A percentile compares a stretch with the other conserved stretches of the same genome.
Evolutionary conservation across 495 filamentous ascomycete species (phyloP).

Genomic region (Podospora pseudoanserina): DNA sequence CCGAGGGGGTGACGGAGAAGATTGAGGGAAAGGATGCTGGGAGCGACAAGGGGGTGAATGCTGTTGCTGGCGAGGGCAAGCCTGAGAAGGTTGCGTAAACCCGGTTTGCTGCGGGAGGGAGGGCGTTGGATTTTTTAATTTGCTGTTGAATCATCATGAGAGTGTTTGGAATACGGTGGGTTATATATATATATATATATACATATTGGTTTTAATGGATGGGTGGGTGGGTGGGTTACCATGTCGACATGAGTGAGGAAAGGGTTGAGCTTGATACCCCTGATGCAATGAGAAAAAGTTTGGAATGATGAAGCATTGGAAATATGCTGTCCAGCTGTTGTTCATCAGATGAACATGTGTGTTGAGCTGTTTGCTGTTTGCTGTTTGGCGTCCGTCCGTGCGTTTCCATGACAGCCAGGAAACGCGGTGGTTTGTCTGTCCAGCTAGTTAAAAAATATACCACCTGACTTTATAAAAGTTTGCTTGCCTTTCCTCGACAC

Average conservation of each 20-base stretch:
- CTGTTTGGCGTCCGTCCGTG: too few species aligned
- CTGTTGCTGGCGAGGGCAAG: neutral
- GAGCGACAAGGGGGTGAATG: slow-evolving; percentile 11
- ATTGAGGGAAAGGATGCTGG: slow-evolving; percentile 12
- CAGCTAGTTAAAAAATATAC: too few species aligned
- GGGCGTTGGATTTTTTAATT: neutral
- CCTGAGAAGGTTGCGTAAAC: slow-evolving; percentile 11
- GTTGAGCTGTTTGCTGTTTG: too few species aligned
- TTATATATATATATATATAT: too few species aligned
- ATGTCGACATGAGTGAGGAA: neutral
- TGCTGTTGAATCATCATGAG: neutral
- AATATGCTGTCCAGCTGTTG: too few species aligned
- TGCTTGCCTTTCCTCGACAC: too few species aligned
- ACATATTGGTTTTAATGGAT: neutral
- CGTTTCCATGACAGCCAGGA: too few species aligned
- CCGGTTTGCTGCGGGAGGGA: neutral
- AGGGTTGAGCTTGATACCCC: neutral
- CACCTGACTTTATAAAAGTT: too few species aligned
- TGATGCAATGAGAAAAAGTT: neutral
- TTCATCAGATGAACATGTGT: neutral
- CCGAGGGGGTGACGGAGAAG: slow-evolving; percentile 20
- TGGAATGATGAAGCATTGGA: neutral
- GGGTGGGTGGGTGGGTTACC: neutral
- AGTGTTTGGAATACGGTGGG: neutral
- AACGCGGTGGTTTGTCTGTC: too few species aligned